Conservation (phyloP, 306 rosid species). For the Vachellia pachyceras region DNA sequence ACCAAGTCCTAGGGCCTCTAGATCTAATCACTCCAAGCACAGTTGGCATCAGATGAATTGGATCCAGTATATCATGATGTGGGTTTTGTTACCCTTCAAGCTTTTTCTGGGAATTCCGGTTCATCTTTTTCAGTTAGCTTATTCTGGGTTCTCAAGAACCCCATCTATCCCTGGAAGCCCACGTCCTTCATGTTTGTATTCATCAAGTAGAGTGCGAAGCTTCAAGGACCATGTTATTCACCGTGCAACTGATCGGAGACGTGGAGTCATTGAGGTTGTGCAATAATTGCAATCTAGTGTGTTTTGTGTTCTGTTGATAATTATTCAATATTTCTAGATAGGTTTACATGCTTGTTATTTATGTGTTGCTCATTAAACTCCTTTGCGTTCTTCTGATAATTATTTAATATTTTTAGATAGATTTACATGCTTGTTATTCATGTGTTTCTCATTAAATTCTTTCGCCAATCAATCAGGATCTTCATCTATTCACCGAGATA, state of each 20-base stretch:
- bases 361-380: no score
- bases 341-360: background rate
- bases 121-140: conserved; percentile 45
- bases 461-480: conserved; percentile 65
- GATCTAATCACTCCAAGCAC: conserved; percentile 49
- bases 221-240: conserved; percentile 78
- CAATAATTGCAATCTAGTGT: conserved; percentile 5
- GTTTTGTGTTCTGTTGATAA: conserved; percentile 50
- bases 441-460: conserved; percentile 28
- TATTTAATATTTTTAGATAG: no score
- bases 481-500: conserved; percentile 81
- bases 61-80: conserved; percentile 57
- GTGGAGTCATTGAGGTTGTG: conserved; percentile 90
- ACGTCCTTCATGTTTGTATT: conserved; percentile 34
- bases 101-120: conserved; percentile 68
- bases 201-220: conserved; percentile 55
- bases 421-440: background rate
- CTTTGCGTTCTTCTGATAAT: no score
- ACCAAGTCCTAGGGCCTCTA: conserved; percentile 70
- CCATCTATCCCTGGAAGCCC: conserved; percentile 44
- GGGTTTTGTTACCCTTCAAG: conserved; percentile 67
- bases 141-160: conserved; percentile 37
- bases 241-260: conserved; percentile 85
- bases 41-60: conserved; percentile 55
- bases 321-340: conserved; percentile 42